phyloP scores from a whole-genome alignment of 768 basidiomycete genomes.

The Cyclocybe aegerita region DNA sequence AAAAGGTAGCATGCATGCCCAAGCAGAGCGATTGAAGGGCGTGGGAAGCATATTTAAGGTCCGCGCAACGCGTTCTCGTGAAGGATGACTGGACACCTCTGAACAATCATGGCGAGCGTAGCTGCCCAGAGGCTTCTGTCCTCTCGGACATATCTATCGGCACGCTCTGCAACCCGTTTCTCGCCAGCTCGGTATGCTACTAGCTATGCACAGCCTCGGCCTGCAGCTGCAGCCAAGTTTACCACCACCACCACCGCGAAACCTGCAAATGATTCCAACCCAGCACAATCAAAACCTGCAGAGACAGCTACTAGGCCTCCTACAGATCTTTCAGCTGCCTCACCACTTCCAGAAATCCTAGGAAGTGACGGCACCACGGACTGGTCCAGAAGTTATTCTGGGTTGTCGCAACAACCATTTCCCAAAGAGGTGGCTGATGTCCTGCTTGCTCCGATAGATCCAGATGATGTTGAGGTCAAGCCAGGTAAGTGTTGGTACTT shows the following conservation, averaged over 20 bases:
- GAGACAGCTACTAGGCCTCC: background rate
- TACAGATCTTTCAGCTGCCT: background rate
- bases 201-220: background rate
- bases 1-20: no score
- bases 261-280: background rate
- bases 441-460: constrained; percentile 72
- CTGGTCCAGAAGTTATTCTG: constrained; percentile 89
- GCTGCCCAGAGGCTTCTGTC: no score
- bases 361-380: constrained; percentile 47
- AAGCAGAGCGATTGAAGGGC: no score
- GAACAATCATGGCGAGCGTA: no score
- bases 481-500: constrained; percentile 59
- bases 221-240: background rate
- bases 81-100: no score
- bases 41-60: no score
- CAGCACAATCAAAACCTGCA: background rate
- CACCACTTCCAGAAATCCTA: constrained; percentile 14
- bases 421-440: constrained; percentile 69
- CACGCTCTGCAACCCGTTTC: no score
- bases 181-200: no score
- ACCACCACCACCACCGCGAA: background rate
- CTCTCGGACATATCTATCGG: no score
- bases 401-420: constrained; percentile 78
- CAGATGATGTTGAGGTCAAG: constrained; percentile 87
- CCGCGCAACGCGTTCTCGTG: no score